Evolutionary conservation across 148 eudicot species (phyloP), one percentile per base, ranked within the genome.

Genomic region (Cornus florida): DNA sequence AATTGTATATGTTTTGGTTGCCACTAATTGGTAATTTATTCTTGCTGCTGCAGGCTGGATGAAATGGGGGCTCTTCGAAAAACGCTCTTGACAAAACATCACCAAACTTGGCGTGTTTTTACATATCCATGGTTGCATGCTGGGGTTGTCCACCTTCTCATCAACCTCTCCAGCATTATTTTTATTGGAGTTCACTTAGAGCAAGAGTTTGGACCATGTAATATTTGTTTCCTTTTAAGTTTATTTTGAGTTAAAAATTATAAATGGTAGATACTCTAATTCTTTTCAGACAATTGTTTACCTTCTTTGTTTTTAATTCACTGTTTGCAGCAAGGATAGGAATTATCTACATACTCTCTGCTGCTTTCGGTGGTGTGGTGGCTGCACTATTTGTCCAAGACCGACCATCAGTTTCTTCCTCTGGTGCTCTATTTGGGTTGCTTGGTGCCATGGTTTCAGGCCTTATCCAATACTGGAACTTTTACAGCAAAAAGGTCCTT

Each of bases 171-270:
- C 64, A 79, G 93, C 75, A 81, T 90, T 4, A 70, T 90, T 43
- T 89, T 92, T 75, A 80, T 94, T 77, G 97, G 97, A 24, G 80
- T 92, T 70, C 95, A 91, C 82, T 79, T 94, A 14, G 97, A 94
- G 81, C 97, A 87, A 85, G 94, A 92, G 81, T 91, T 86, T 71
- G 98, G 97, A 81, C 76, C 98, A 75, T 71, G 98, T 92, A 88
- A 85, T 53, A 20, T 20, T 56, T 43, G 53, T 68, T 23, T 67
- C 69, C 20, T 59, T 20, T 10, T 32, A 7, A 39, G 3, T 31
- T 9, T 39, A 69, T 22, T 19, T 74, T 57, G 19, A 8, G 64
- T 57, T 17, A 17, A 22, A 56, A 33, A 71, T 5, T 23, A 22
- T 76, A 39, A 64, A 9, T 70, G 31, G 4, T 22, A 48, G 53